Conservation (phyloP, 495 filamentous ascomycete species). For the Clavariopsis aquatica region DNA sequence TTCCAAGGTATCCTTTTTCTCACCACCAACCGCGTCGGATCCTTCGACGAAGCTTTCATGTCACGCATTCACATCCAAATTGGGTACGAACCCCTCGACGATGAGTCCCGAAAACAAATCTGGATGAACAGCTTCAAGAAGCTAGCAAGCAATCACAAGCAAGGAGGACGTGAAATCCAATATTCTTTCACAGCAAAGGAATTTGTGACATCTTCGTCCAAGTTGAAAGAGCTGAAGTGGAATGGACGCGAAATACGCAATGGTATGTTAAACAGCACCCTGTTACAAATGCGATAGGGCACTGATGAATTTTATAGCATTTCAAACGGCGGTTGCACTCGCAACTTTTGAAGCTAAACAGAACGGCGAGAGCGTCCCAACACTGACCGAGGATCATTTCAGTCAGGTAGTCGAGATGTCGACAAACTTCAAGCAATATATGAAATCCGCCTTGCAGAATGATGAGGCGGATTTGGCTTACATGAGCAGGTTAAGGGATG, state of each 20-base stretch:
- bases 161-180: background rate
- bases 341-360: conserved; percentile 12
- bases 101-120: conserved; percentile 5
- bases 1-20: conserved; percentile 42
- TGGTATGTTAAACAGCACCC: conserved; percentile 7
- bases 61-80: conserved; percentile 18
- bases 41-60: conserved; percentile 26
- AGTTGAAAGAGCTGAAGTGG: conserved; percentile 16
- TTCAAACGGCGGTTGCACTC: conserved; percentile 24
- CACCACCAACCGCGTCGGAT: conserved; percentile 58
- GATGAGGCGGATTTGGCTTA: background rate
- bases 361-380: background rate
- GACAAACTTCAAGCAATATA: conserved; percentile 28
- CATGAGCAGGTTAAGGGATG: background rate
- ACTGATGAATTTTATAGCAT: conserved; percentile 4
- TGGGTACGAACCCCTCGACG: conserved; percentile 7
- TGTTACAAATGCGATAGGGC: background rate
- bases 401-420: conserved; percentile 21
- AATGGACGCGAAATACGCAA: conserved; percentile 27
- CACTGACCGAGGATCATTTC: conserved; percentile 18
- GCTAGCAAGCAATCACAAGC: background rate
- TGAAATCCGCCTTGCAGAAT: background rate
- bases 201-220: background rate
- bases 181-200: background rate
- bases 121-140: conserved; percentile 20